Conservation (phyloP, 2,329 filamentous ascomycete species). For the Shiraia bambusicola region DNA sequence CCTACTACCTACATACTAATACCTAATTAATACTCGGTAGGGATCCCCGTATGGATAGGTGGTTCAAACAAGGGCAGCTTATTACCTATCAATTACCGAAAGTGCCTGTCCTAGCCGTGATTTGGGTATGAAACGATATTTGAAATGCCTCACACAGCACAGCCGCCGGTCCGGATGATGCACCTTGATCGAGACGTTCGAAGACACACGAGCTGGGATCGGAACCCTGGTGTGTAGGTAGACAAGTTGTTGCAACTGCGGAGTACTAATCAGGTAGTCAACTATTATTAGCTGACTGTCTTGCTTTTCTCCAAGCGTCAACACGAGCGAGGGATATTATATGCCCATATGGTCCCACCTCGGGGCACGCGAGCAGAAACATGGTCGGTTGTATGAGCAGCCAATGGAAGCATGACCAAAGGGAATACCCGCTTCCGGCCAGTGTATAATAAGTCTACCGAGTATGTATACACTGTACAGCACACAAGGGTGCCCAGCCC, state of each 20-base stretch:
- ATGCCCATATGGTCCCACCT: neutral
- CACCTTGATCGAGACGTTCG: slow-evolving; percentile 1
- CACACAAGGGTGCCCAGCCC: slow-evolving; percentile 5
- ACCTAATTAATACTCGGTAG: too few relatives aligned
- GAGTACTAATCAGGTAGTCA: too few relatives aligned
- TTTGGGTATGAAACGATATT: neutral
- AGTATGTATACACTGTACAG: too few relatives aligned
- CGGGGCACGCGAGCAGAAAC: slow-evolving; percentile 5
- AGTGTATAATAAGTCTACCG: too few relatives aligned
- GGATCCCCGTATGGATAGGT: too few relatives aligned
- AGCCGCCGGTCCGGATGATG: slow-evolving; percentile 26
- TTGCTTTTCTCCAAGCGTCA: too few relatives aligned
- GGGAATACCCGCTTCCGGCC: slow-evolving; percentile 21
- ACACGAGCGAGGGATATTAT: slow-evolving; percentile 1
- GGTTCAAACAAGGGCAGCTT: slow-evolving; percentile 4
- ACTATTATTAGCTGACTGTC: too few relatives aligned
- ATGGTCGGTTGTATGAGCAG: slow-evolving; percentile 6
- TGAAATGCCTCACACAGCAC: slow-evolving; percentile 28
- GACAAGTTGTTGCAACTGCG: too few relatives aligned
- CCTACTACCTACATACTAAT: too few relatives aligned
- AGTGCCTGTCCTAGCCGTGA: slow-evolving; percentile 1
- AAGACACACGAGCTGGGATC: slow-evolving; percentile 30
- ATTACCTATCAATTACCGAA: too few relatives aligned
- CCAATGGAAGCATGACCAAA: slow-evolving; percentile 23
- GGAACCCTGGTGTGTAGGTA: too few relatives aligned